Base-by-base conservation (phyloP, 2,329 filamentous ascomycete genomes). In the Amesomyces nigricolor region DNA sequence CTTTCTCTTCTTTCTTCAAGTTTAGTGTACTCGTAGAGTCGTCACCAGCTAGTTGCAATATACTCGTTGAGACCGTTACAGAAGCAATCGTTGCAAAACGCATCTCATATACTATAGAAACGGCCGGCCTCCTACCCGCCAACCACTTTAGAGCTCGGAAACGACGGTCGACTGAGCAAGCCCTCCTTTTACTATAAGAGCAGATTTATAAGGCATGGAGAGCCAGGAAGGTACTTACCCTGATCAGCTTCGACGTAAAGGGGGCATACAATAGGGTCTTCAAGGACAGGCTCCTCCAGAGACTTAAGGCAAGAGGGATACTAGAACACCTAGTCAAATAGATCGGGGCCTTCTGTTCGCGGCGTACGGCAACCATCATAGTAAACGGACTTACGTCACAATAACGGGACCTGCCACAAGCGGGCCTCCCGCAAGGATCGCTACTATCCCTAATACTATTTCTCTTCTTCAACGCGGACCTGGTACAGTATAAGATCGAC, bases 161-260 rank as follows among this genome's bases (percentile, higher is more conserved):
- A 19, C 2, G 17, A 19, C 17, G 17, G 17, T 19, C 17, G 3
- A 19, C 17, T 3, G 17, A 19, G 17, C 17, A 19, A 3, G 17
- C 17, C 17, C 17, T 19, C 17, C 17, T 19, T 2, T 2, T 19
- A 19, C 17, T 19, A 19, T 3, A 19, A 19, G 17, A 19, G 3
- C 17, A 19, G 17, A 19, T 19, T 3, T 19, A 19, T 19, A 19
- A 19, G 17, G 17, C 17, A 19, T 19, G 3, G 17, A 19, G 17
- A 19, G 17, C 17, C 13, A 19, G 51, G 26, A 53, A 42, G 17
- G 37, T 47, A 16, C n/a, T 48, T n/a, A 53, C 43, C 45, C 43
- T 53, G 43, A 46, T 53, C 30, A 53, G 51, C 35, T 53, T 53
- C 44, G 44, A 53, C 30, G 51, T 53, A 3, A 53, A 53, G 30